These are phyloP conservation scores for Paraphoma chrysanthemicola DNA, from an alignment of 2,329 filamentous ascomycete species.

Conservation along the genomic window DNA sequence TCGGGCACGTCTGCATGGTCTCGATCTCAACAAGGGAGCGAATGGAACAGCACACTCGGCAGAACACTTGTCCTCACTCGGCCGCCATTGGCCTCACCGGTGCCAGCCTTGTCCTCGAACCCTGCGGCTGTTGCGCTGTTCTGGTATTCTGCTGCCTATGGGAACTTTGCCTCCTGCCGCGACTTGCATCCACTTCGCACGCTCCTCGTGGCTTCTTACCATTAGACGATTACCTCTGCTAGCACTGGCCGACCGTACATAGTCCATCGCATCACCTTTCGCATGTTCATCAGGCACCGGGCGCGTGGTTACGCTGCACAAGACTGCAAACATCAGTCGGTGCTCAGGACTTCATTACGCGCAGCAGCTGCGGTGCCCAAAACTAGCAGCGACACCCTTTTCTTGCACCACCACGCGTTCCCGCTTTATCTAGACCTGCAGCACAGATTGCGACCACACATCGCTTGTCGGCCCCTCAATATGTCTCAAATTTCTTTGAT, in stretches of 20 bases:
- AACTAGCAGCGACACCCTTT: constrained; percentile 5
- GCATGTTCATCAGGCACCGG: constrained; percentile 26
- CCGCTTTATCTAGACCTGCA: constrained; percentile 22
- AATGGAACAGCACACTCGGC: constrained; percentile 8
- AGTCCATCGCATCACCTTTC: constrained; percentile 4
- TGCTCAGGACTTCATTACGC: constrained; percentile 23
- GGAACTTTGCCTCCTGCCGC: constrained; percentile 28
- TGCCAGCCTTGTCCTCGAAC: constrained; percentile 30
- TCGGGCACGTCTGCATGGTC: constrained; percentile 38
- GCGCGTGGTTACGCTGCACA: constrained; percentile 35
- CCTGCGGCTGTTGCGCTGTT: constrained; percentile 20
- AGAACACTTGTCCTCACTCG: constrained; percentile 15
- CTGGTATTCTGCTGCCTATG: constrained; percentile 25
- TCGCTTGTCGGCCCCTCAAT: constrained; percentile 4
- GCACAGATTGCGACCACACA: constrained; percentile 18
- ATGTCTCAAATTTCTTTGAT: constrained; percentile 22
- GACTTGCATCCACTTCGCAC: constrained; percentile 16
- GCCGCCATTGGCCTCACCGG: constrained; percentile 24
- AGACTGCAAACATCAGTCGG: constrained; percentile 18
- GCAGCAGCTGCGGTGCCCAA: constrained; percentile 25
- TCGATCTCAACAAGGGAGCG: constrained; percentile 5
- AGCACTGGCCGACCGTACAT: background rate
- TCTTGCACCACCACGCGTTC: constrained; percentile 22
- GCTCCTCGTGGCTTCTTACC: constrained; percentile 37
- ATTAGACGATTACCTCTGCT: constrained; percentile 28